Evolutionary conservation across 768 basidiomycete species (phyloP).

Genomic region (Pisolithus albus): DNA sequence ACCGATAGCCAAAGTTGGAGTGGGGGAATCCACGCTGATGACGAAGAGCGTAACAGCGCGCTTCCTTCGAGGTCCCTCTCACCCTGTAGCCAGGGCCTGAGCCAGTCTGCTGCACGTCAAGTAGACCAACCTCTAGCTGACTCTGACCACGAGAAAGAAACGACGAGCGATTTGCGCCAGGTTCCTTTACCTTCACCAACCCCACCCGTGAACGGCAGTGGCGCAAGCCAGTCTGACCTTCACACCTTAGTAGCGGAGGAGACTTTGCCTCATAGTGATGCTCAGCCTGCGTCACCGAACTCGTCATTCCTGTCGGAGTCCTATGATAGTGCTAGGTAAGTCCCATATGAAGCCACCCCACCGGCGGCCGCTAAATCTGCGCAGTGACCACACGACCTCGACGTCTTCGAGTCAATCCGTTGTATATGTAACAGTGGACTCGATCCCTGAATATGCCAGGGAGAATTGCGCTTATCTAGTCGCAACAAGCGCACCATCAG

Average conservation of each 20-base stretch:
- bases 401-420: conserved; percentile 18
- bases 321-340: conserved; percentile 15
- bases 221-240: background rate
- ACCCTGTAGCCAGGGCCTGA: background rate
- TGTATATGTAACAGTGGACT: conserved; percentile 25
- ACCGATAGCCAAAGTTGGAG: background rate
- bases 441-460: conserved; percentile 24
- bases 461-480: conserved; percentile 27
- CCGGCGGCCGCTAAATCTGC: background rate
- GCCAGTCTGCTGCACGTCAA: background rate
- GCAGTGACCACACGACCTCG: conserved; percentile 5
- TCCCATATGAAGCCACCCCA: background rate
- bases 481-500: conserved; percentile 22
- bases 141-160: background rate
- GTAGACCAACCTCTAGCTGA: background rate
- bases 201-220: conserved; percentile 24
- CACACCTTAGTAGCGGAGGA: background rate
- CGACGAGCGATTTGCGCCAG: background rate
- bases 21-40: too few relatives aligned
- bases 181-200: conserved; percentile 17
- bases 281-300: conserved; percentile 7
- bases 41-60: background rate
- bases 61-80: background rate
- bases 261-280: conserved; percentile 1
- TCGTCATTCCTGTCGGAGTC: conserved; percentile 10